These are phyloP conservation scores for Backusella westeae DNA, from an alignment of 192 early-diverging fungal species.

Conservation along the genomic window DNA sequence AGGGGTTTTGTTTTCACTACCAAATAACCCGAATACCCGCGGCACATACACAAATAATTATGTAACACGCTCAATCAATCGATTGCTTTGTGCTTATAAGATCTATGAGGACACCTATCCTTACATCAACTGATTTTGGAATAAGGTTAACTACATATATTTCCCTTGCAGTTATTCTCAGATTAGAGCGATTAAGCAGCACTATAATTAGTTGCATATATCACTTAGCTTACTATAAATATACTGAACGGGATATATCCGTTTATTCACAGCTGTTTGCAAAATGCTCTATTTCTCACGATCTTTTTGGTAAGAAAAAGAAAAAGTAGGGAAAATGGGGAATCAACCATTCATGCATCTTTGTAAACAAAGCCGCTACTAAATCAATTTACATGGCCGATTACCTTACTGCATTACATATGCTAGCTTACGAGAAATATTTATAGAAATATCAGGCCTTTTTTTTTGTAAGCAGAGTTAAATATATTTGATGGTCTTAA, in stretches of 20 bases:
- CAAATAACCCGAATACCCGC: neutral
- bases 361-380: neutral
- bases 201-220: neutral
- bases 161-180: neutral
- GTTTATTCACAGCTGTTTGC: neutral
- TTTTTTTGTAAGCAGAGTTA: neutral
- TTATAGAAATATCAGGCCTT: neutral
- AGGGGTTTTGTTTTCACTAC: neutral
- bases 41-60: neutral
- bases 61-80: neutral
- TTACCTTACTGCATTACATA: neutral
- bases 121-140: neutral
- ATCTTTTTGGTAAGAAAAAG: neutral
- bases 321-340: neutral
- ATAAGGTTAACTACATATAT: neutral
- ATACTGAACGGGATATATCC: neutral
- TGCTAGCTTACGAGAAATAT: neutral
- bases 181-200: neutral
- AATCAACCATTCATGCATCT: neutral
- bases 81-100: neutral
- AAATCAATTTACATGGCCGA: neutral
- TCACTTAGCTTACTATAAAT: neutral
- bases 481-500: neutral
- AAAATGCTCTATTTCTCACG: neutral
- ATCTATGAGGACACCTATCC: neutral